phyloP scores from a whole-genome alignment of 495 filamentous ascomycete genomes.

The Xeromyces bisporus region DNA sequence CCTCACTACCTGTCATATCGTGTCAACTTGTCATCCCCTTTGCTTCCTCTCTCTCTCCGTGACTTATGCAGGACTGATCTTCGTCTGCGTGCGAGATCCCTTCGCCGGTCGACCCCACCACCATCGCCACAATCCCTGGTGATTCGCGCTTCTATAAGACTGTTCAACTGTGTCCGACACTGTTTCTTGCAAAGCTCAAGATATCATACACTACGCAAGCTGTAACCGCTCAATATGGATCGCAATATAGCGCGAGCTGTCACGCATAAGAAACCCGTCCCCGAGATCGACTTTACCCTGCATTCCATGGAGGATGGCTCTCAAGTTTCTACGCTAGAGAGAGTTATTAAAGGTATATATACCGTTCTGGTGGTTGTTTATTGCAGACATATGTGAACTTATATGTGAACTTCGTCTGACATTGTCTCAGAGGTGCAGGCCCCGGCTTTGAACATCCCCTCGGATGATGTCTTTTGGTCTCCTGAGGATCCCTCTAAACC shows the following conservation, averaged over 20 bases:
- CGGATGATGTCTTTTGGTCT: slow-evolving; percentile 63
- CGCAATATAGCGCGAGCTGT: slow-evolving; percentile 50
- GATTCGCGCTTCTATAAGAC: background rate
- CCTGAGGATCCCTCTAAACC: slow-evolving; percentile 75
- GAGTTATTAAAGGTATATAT: slow-evolving; percentile 84
- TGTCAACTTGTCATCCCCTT: background rate
- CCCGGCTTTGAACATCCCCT: slow-evolving; percentile 77
- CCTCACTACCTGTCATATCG: too few species aligned
- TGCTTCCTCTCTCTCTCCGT: background rate
- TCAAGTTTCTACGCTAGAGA: slow-evolving; percentile 84
- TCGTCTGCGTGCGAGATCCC: background rate
- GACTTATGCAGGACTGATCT: background rate
- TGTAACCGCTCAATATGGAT: slow-evolving; percentile 25
- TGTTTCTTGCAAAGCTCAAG: background rate
- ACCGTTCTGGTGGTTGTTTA: too few species aligned
- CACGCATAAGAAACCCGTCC: slow-evolving; percentile 78
- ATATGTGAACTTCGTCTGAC: too few species aligned
- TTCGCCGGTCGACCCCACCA: background rate
- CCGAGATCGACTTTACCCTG: slow-evolving; percentile 95
- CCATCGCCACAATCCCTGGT: background rate
- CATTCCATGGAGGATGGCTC: slow-evolving; percentile 96
- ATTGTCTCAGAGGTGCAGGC: slow-evolving; percentile 95
- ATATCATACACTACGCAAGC: too few species aligned
- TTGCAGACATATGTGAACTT: too few species aligned
- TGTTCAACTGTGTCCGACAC: background rate